These are phyloP conservation scores for Pyrrhoderma lamaoense DNA, from an alignment of 1,284 basidiomycete species.

Conservation along the genomic window DNA sequence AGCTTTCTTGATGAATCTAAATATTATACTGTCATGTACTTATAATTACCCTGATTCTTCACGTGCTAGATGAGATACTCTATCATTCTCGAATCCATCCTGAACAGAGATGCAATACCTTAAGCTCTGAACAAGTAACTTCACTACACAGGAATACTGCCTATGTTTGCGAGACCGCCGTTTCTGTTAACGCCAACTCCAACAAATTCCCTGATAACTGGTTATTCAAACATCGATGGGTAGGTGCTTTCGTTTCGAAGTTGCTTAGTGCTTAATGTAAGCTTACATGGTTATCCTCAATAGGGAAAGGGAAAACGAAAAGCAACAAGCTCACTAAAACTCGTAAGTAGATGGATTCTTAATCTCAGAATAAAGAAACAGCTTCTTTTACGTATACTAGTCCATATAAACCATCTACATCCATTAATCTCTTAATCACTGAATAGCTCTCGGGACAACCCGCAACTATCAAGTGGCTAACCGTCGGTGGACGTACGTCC, in stretches of 20 bases:
- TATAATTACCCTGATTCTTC: slow-evolving; percentile 4
- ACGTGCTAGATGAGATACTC: slow-evolving; percentile 59
- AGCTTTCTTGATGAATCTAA: too few relatives aligned
- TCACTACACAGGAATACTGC: slow-evolving; percentile 51
- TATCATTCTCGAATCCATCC: slow-evolving; percentile 78
- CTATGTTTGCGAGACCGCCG: slow-evolving; percentile 57
- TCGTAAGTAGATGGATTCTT: slow-evolving; percentile 40
- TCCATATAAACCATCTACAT: not conserved
- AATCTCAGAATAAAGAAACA: slow-evolving; percentile 5
- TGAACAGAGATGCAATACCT: slow-evolving; percentile 55
- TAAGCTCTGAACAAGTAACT: slow-evolving; percentile 44
- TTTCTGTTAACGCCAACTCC: slow-evolving; percentile 69
- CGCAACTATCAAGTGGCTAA: slow-evolving; percentile 72
- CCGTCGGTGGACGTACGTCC: slow-evolving; percentile 76
- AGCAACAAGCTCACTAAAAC: slow-evolving; percentile 41
- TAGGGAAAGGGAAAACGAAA: slow-evolving; percentile 79
- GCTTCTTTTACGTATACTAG: not conserved
- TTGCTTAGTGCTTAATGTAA: slow-evolving; percentile 4
- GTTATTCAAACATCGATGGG: slow-evolving; percentile 70
- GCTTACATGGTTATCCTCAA: slow-evolving; percentile 18
- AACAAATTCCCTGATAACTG: slow-evolving; percentile 62
- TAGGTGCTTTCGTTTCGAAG: slow-evolving; percentile 24
- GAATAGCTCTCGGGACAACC: slow-evolving; percentile 58
- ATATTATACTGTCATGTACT: too few relatives aligned
- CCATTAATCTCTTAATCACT: slow-evolving; percentile 4